Base-by-base conservation (phyloP, 1,284 basidiomycete genomes). In the Ceratobasidium sp. region DNA sequence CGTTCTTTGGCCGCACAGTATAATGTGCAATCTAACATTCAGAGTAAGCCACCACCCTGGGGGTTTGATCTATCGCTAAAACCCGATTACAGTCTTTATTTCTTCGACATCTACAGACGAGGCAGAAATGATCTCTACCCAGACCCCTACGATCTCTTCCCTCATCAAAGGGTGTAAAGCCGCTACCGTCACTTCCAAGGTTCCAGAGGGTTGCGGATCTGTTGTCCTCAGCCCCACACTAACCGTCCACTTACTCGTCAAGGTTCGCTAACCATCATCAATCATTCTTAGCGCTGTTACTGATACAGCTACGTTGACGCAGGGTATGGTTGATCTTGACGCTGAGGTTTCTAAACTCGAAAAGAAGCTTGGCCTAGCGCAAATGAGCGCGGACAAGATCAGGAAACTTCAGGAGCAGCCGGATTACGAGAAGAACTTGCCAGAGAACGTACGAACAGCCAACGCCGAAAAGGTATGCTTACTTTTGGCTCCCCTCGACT, bases 1-100 rank as follows among this genome's bases (percentile, higher is more conserved):
- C 89, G 97, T 40, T 96, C 93, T 0, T 83, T 98, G 54, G 90
- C 93, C 17, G 91, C 92, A 2, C 89, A 91, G n/a, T 99, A 98
- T 79, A 93, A 91, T 78, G 79, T 99, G 53, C 92, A 94, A 74
- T 90, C 83, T 42, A 92, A 97, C 75, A 90, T 96, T 43, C 91
- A 95, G 78, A 81, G 92, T 93, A 74, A 49, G 86, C 79, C 13
- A 5, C 20, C 32, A 69, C 22, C 17, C 35, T 20, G n/a, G 13
- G 34, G 1, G 15, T 40, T 34, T 13, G 31, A 12, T 27, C 25
- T 12, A 32, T 42, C 12, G n/a, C 45, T 68, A 32, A 54, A 31
- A 22, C 6, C 3, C 31, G 5, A 25, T 53, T 20, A 1, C 73
- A 95, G 94, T 96, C 70, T 94, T 90, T 78, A 81, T 98, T 73